Base-by-base conservation (phyloP, 73 alveolate species). In the Symbiodinium pilosum region DNA sequence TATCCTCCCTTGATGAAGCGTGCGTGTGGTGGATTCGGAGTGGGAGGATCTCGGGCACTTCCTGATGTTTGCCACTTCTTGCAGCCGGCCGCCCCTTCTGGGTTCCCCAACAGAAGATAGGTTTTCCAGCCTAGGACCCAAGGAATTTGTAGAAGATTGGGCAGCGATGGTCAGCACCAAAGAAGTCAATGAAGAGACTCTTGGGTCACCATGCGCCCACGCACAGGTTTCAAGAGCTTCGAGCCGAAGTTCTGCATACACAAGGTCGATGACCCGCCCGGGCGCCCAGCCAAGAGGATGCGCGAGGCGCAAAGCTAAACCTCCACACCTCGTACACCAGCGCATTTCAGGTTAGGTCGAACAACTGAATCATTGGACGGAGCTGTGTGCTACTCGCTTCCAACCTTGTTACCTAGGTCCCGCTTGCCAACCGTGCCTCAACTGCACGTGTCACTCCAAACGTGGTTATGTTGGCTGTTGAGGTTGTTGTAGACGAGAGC, bases 171-270 rank as follows among this genome's bases (percentile, higher is more conserved):
- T n/a, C n/a, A n/a, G n/a, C n/a, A n/a, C n/a, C n/a, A n/a, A n/a
- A n/a, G n/a, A n/a, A n/a, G n/a, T n/a, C n/a, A n/a, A n/a, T n/a
- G n/a, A n/a, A n/a, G n/a, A n/a, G n/a, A n/a, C n/a, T n/a, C n/a
- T n/a, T n/a, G n/a, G n/a, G n/a, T n/a, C n/a, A n/a, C n/a, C n/a
- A n/a, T n/a, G n/a, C n/a, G n/a, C n/a, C n/a, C n/a, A n/a, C n/a
- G 38, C 39, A 38, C 77, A 91, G 97, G 97, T 56, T 91, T 91
- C 89, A 68, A 91, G 56, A 91, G 97, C 97, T 91, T 91, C 81
- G 97, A 91, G 32, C 97, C 97, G 51, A 91, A 91, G 88, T 91
- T 91, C 52, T 91, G 97, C 89, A 91, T 91, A 51, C 97, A 91
- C 97, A 91, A 91, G 56, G 97, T 91, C 38, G 52, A 91, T 21